Evolutionary conservation across 441 rosid genomes (phyloP).

Genomic region (Pelargonium citronellum): DNA sequence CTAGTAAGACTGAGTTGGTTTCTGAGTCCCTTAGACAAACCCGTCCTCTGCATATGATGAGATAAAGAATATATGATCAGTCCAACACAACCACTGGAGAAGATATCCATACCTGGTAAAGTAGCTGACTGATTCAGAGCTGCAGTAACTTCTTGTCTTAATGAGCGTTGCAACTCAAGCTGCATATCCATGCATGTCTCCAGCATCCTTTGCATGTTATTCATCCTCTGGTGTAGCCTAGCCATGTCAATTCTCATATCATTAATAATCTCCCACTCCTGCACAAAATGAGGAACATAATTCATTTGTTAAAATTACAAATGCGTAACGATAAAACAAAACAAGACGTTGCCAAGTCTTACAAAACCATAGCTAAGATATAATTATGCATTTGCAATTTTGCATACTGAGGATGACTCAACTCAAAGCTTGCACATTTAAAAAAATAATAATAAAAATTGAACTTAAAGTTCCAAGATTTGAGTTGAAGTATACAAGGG

Average conservation of each 20-base stretch:
- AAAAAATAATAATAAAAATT: too few species aligned
- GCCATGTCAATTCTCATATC: conserved; percentile 91
- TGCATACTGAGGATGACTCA: too few species aligned
- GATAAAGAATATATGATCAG: neutral
- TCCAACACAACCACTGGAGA: neutral
- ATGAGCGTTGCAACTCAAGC: conserved; percentile 81
- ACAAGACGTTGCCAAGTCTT: neutral
- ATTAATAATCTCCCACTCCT: conserved; percentile 80
- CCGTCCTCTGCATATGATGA: neutral
- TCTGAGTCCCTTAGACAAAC: neutral
- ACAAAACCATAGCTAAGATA: neutral
- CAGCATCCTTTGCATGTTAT: conserved; percentile 77
- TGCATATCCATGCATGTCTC: conserved; percentile 99
- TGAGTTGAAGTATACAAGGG: neutral
- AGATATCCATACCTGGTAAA: conserved; percentile 42
- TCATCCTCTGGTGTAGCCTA: conserved; percentile 88
- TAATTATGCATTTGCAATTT: neutral
- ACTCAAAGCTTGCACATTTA: too few species aligned
- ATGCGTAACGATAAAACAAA: neutral
- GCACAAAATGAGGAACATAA: conserved; percentile 22
- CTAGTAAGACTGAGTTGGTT: neutral
- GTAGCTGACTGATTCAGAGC: conserved; percentile 63
- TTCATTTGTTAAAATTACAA: conserved; percentile 8
- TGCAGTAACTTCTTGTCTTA: conserved; percentile 83
- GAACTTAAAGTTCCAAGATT: neutral